These are phyloP conservation scores for Blastobotrys persicus DNA, from an alignment of 1,139 yeast species.

Conservation along the genomic window DNA sequence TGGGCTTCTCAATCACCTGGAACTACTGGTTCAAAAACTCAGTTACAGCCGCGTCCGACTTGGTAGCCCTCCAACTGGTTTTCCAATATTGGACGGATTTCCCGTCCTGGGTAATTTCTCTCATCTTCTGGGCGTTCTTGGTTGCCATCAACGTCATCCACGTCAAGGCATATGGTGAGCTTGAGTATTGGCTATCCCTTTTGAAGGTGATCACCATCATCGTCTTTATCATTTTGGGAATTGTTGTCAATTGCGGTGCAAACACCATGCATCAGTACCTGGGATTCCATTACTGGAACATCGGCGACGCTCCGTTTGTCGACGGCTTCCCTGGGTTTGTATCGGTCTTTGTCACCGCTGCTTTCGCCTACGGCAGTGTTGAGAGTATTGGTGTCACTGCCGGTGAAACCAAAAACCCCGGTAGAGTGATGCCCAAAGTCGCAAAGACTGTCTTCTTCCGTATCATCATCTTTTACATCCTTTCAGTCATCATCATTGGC, in stretches of 20 bases:
- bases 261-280: conserved; percentile 46
- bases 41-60: conserved; percentile 58
- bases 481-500: conserved; percentile 47
- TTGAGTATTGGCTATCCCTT: conserved; percentile 65
- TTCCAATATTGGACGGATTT: conserved; percentile 60
- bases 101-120: conserved; percentile 56
- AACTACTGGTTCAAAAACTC: conserved; percentile 69
- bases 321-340: conserved; percentile 54
- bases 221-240: conserved; percentile 61
- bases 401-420: conserved; percentile 62
- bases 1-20: conserved; percentile 60
- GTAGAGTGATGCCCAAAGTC: conserved; percentile 55
- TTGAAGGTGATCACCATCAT: conserved; percentile 54
- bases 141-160: conserved; percentile 52
- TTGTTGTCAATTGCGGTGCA: conserved; percentile 58
- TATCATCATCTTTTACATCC: conserved; percentile 46
- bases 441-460: conserved; percentile 59
- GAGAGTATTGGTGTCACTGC: conserved; percentile 65
- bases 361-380: conserved; percentile 68
- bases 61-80: conserved; percentile 58
- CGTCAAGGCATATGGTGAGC: conserved; percentile 60
- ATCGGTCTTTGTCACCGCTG: conserved; percentile 55
- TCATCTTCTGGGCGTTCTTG: conserved; percentile 58
- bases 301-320: conserved; percentile 54
- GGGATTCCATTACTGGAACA: conserved; percentile 51